Conservation (phyloP, 75 land plant genomes). For the Chamaecyparis obtusa region DNA sequence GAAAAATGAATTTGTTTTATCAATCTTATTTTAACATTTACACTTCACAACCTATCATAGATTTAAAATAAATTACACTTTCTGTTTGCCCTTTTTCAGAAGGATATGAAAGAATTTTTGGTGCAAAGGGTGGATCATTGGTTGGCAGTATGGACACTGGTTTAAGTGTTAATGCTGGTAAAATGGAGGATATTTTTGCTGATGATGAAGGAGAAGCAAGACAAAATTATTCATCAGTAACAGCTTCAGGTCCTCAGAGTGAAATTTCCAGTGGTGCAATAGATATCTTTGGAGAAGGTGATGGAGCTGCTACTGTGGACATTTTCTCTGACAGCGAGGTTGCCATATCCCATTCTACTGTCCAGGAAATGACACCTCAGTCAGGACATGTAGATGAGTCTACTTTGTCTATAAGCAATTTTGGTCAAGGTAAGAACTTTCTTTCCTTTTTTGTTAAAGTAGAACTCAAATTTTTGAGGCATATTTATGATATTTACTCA, state of each 20-base stretch:
- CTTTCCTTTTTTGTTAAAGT: background rate
- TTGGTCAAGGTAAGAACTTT: background rate
- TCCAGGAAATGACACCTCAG: background rate
- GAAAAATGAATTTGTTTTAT: background rate
- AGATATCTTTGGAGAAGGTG: constrained; percentile 65
- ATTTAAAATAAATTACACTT: background rate
- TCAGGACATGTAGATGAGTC: background rate
- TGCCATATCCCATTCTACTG: background rate
- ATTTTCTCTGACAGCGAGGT: background rate
- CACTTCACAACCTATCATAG: background rate
- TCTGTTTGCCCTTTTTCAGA: constrained; percentile 23
- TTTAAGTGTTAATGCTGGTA: background rate
- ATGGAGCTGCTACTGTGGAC: constrained; percentile 17
- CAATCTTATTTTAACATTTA: background rate
- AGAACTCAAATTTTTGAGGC: background rate
- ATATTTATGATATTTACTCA: background rate
- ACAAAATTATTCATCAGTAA: background rate
- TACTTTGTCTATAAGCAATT: background rate
- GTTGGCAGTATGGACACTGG: background rate
- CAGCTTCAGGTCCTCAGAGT: background rate
- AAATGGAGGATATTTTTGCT: constrained; percentile 10
- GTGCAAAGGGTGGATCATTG: constrained; percentile 17
- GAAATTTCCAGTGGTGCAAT: constrained; percentile 16
- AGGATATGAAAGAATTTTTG: constrained; percentile 46
- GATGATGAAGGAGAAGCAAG: constrained; percentile 8